A percentile compares a stretch with the other conserved stretches of the same genome.
These are phyloP conservation scores for Pontederia paniculata DNA, from an alignment of 176 grass and related monocot genomes.

Conservation along the genomic window DNA sequence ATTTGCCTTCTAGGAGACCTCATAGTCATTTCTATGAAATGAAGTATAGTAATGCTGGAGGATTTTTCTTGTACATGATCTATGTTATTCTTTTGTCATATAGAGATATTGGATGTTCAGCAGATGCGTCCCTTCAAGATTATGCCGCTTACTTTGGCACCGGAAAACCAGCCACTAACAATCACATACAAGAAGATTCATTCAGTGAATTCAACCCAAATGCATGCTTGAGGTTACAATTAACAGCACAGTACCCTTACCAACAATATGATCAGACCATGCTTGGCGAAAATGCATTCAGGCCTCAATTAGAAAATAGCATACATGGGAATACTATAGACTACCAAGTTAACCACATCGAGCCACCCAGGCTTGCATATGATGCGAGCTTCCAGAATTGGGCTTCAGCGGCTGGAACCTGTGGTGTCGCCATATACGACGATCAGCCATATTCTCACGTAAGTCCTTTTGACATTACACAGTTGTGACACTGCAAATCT, in stretches of 20 bases:
- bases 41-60: too few relatives aligned
- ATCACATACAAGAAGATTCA: conserved; percentile 18
- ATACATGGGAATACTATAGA: conserved; percentile 8
- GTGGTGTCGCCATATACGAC: conserved; percentile 14
- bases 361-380: conserved; percentile 39
- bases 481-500: background rate
- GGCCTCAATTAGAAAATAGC: conserved; percentile 32
- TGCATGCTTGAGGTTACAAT: conserved; percentile 36
- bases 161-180: conserved; percentile 9
- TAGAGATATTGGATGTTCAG: conserved; percentile 57
- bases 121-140: conserved; percentile 20
- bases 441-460: conserved; percentile 4
- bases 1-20: too few relatives aligned
- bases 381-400: conserved; percentile 66
- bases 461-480: background rate
- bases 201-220: conserved; percentile 31
- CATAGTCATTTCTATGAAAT: too few relatives aligned
- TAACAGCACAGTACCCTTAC: conserved; percentile 42
- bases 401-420: conserved; percentile 30
- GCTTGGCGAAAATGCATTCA: conserved; percentile 36
- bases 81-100: conserved; percentile 1
- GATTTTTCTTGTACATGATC: background rate
- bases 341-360: conserved; percentile 27
- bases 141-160: conserved; percentile 16
- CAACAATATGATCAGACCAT: conserved; percentile 31